Evolutionary conservation across 139 green algal genomes (phyloP).

Genomic region (Chlorella vulgaris): DNA sequence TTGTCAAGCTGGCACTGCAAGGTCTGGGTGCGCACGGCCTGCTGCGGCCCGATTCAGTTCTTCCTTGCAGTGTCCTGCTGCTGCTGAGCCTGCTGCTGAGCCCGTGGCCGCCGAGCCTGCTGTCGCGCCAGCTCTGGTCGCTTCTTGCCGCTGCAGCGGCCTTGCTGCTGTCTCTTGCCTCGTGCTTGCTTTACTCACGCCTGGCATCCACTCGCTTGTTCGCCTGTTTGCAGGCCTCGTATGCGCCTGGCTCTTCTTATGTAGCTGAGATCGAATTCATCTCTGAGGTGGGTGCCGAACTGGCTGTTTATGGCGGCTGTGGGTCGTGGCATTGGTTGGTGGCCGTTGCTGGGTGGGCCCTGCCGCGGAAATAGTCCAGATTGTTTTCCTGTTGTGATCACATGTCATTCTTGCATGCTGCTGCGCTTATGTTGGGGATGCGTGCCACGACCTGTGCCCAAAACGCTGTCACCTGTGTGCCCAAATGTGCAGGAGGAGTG

Average conservation of each 20-base stretch:
- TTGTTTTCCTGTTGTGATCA: too few relatives aligned
- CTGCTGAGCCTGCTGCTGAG: too few relatives aligned
- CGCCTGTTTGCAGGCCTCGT: background rate
- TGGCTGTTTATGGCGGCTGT: background rate
- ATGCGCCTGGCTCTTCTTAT: background rate
- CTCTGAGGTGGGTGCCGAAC: background rate
- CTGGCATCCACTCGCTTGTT: too few relatives aligned
- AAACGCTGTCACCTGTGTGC: background rate
- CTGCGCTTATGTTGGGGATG: background rate
- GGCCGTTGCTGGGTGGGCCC: background rate
- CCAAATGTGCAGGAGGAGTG: slow-evolving; percentile 8
- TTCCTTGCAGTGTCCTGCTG: too few relatives aligned
- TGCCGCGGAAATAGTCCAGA: too few relatives aligned
- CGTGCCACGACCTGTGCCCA: background rate
- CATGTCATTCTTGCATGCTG: background rate
- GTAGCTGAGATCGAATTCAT: slow-evolving; percentile 10
- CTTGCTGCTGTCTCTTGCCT: background rate
- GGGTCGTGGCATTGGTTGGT: background rate
- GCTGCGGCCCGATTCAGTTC: background rate
- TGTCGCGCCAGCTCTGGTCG: too few relatives aligned
- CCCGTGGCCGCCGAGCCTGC: too few relatives aligned
- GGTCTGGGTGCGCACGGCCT: too few relatives aligned
- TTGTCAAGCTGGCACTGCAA: too few relatives aligned
- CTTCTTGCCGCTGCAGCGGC: too few relatives aligned
- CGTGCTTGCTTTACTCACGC: background rate